phyloP scores from a whole-genome alignment of 2,329 filamentous ascomycete genomes.

The Colletotrichum lentis region DNA sequence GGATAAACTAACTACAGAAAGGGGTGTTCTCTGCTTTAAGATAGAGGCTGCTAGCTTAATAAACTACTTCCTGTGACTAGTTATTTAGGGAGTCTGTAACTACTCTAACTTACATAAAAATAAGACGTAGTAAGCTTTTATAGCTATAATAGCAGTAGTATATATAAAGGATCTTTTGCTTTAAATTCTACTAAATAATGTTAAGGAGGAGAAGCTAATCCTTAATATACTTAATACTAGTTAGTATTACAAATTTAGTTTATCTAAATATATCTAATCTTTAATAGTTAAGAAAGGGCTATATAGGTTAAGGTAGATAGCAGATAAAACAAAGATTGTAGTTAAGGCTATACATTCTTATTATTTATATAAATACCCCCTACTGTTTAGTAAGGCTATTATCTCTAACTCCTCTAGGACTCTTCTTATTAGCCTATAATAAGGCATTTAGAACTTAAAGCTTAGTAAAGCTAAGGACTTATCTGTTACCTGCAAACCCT shows the following conservation, averaged over 20 bases:
- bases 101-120: slow-evolving; percentile 45
- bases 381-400: neutral
- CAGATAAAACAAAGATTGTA: neutral
- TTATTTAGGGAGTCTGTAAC: slow-evolving; percentile 47
- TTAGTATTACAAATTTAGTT: neutral
- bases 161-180: slow-evolving; percentile 42
- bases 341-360: neutral
- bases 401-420: neutral
- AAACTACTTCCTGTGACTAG: slow-evolving; percentile 7
- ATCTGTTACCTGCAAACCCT: neutral
- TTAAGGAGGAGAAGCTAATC: slow-evolving; percentile 10
- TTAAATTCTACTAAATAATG: slow-evolving; percentile 31
- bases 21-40: slow-evolving; percentile 42
- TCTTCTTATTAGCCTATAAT: neutral
- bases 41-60: neutral
- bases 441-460: neutral
- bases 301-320: neutral
- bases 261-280: neutral
- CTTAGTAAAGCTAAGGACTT: neutral
- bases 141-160: slow-evolving; percentile 42
- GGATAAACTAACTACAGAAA: slow-evolving; percentile 49
- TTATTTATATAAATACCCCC: neutral
- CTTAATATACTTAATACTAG: neutral
- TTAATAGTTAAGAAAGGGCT: neutral
- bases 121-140: slow-evolving; percentile 41